phyloP scores from a whole-genome alignment of 345 rosid species.

The Microcos paniculata region DNA sequence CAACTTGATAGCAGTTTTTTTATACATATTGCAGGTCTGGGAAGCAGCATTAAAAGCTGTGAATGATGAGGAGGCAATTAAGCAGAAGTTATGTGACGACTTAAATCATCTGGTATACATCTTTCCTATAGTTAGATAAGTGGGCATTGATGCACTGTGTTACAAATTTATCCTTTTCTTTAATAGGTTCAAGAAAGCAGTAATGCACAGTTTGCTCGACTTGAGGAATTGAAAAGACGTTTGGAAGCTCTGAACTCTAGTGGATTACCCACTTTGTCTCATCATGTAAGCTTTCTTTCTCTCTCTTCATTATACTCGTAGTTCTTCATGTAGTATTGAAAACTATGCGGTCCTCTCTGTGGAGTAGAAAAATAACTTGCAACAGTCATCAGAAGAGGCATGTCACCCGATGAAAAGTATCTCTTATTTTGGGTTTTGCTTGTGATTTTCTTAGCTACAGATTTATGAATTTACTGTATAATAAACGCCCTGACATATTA shows the following conservation, averaged over 20 bases:
- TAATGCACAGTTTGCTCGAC: conserved; percentile 63
- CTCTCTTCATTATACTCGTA: background rate
- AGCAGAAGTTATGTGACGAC: conserved; percentile 83
- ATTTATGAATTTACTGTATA: background rate
- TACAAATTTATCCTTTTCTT: background rate
- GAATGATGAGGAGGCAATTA: conserved; percentile 73
- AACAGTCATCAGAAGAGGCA: background rate
- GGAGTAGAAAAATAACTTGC: background rate
- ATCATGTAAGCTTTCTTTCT: conserved; percentile 44
- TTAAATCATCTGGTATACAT: conserved; percentile 65
- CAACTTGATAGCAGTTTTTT: conserved; percentile 9
- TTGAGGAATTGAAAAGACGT: conserved; percentile 76
- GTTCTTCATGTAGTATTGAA: background rate
- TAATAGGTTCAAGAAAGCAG: conserved; percentile 81
- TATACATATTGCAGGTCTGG: conserved; percentile 44
- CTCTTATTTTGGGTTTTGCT: background rate
- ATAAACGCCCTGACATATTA: background rate
- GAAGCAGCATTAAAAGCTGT: conserved; percentile 66
- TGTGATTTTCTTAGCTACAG: conserved; percentile 1
- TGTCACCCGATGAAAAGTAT: background rate
- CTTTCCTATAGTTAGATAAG: conserved; percentile 17
- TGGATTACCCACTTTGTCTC: conserved; percentile 43
- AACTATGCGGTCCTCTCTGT: background rate
- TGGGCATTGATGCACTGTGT: background rate
- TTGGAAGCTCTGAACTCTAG: conserved; percentile 74